These are phyloP conservation scores for Solanum habrochaites DNA, from an alignment of 257 asterid genomes.

Conservation along the genomic window DNA sequence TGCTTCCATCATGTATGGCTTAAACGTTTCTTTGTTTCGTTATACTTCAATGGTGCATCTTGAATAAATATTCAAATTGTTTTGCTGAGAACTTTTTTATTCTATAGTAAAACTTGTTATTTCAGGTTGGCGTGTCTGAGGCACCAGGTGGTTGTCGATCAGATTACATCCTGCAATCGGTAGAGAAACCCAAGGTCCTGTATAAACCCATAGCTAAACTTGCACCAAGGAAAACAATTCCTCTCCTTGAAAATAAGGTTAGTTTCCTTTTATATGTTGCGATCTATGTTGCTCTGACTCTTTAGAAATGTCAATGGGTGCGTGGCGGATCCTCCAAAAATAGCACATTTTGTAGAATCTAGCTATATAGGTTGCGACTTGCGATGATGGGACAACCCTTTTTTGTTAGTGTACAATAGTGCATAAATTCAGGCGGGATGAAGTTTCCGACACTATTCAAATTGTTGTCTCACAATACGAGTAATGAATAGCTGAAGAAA, in stretches of 20 bases:
- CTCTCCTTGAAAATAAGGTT: conserved; percentile 65
- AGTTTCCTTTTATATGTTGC: conserved; percentile 3
- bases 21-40: neutral
- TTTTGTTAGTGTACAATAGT: neutral
- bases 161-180: conserved; percentile 17
- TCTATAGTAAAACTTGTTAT: neutral
- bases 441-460: neutral
- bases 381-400: neutral
- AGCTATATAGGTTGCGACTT: neutral
- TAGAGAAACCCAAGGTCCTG: conserved; percentile 24
- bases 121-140: conserved; percentile 26
- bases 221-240: conserved; percentile 41
- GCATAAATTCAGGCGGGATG: neutral
- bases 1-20: neutral
- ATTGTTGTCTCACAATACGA: neutral
- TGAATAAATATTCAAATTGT: neutral
- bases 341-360: neutral
- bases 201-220: conserved; percentile 71
- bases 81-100: neutral
- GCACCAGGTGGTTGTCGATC: conserved; percentile 19
- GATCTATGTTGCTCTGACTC: neutral
- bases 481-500: neutral
- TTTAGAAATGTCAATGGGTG: neutral
- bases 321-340: neutral
- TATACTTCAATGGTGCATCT: neutral